Evolutionary conservation across 2,329 filamentous ascomycete genomes (phyloP).

Genomic region (Penicillium verrucosum): DNA sequence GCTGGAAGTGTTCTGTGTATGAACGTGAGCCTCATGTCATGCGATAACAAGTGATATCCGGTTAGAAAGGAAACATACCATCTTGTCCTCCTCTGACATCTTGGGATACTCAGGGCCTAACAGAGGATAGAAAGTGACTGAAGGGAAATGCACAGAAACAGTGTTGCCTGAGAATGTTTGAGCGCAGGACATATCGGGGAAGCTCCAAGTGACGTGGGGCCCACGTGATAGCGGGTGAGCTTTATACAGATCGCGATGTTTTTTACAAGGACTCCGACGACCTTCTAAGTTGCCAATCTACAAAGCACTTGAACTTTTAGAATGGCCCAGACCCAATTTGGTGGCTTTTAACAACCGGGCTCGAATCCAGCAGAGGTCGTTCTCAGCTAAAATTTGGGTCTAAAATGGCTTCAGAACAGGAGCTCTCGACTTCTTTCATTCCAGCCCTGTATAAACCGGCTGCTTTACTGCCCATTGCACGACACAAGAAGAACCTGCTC

Average conservation of each 20-base stretch:
- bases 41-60: slow-evolving; percentile 9
- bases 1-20: slow-evolving; percentile 33
- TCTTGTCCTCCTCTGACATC: slow-evolving; percentile 40
- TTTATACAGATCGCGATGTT: slow-evolving; percentile 16
- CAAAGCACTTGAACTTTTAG: slow-evolving; percentile 3
- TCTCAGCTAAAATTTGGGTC: background rate
- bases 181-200: slow-evolving; percentile 18
- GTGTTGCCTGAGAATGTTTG: slow-evolving; percentile 19
- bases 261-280: slow-evolving; percentile 9
- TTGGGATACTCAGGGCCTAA: background rate
- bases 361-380: background rate
- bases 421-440: slow-evolving; percentile 56
- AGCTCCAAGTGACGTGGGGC: slow-evolving; percentile 29
- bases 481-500: slow-evolving; percentile 72
- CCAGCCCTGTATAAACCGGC: slow-evolving; percentile 83
- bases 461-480: slow-evolving; percentile 79
- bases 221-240: slow-evolving; percentile 24
- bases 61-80: slow-evolving; percentile 22
- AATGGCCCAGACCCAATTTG: background rate
- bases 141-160: slow-evolving; percentile 2
- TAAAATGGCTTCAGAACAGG: slow-evolving; percentile 44
- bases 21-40: slow-evolving; percentile 23
- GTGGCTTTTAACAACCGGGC: background rate
- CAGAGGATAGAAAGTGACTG: slow-evolving; percentile 1
- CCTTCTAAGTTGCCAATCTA: background rate